Base-by-base conservation (phyloP, 805 yeast genomes). In the Teunomyces cretensis region DNA sequence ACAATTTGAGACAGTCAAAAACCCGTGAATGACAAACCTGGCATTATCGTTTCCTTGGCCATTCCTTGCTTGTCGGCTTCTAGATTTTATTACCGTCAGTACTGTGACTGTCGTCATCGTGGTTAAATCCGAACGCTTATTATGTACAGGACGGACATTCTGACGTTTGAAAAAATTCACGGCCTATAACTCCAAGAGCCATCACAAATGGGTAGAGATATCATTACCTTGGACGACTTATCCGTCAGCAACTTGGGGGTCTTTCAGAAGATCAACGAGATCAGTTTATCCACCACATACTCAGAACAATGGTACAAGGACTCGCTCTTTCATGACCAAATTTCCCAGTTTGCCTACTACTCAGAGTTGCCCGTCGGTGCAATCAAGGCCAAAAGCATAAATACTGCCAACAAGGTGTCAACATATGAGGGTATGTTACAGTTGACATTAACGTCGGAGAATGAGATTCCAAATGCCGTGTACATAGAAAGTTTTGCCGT, bases 291-390 rank as follows among this genome's bases (percentile, higher is more conserved):
- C 3, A 67, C 76, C 0, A 45, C 58, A 2, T 84, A 79, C 54
- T 57, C 80, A 0, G 78, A 77, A 1, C 51, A 64, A 2, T 83
- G 84, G 75, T 81, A 82, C 50, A 53, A 70, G 26, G 6, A 4
- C 22, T 19, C 22, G 11, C 61, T 75, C 19, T 67, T 72, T 2
- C 56, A 71, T 1, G 80, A 72, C 17, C 83, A 80, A 24, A 65
- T 84, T 28, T 74, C 76, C 28, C 75, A 83, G 56, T 66, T 82
- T 44, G 86, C 84, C 0, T 86, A 73, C 64, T 85, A 75, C 62
- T 78, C 84, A 40, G 96, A 86, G 56, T 78, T 86, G 5, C 89
- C 96, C 6, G 92, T 89, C 3, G 96, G 94, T 12, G 84, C 82
- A 3, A 67, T 89, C 40, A 81, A 83, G 48, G 84, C 86, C 44